Conservation (phyloP, 73 alveolate species). For the Paramecium tetraurelia region DNA sequence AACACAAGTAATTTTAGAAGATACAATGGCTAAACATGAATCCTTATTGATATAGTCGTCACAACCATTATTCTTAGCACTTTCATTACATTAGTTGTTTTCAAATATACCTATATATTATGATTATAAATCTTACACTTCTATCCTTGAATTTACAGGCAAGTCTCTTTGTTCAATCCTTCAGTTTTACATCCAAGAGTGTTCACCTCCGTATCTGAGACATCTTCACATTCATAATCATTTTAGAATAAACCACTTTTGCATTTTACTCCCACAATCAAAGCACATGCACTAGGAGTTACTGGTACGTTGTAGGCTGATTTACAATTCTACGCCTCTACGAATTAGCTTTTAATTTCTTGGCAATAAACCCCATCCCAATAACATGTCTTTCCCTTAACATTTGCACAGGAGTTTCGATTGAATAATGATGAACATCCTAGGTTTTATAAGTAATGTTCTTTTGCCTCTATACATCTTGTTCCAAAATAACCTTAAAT, state of each 20-base stretch:
- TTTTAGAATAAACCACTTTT: neutral
- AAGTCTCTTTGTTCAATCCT: neutral
- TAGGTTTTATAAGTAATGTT: neutral
- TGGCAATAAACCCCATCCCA: neutral
- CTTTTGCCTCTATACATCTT: neutral
- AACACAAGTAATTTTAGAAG: neutral
- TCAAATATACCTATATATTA: neutral
- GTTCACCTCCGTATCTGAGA: neutral
- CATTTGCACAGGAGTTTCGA: neutral
- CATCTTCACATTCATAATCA: neutral
- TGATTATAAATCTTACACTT: neutral
- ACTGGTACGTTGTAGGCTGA: neutral
- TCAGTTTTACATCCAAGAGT: neutral
- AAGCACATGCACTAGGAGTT: neutral
- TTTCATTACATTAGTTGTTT: neutral
- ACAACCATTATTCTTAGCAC: neutral
- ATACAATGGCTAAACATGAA: neutral
- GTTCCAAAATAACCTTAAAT: conserved; percentile 4
- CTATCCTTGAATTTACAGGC: neutral
- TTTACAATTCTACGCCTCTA: neutral
- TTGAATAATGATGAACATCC: conserved; percentile 6
- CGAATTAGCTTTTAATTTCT: neutral
- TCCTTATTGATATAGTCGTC: neutral
- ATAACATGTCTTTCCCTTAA: neutral
- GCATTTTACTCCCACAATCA: neutral